Evolutionary conservation across 257 asterid genomes (phyloP).

Genomic region (Solanum tacnaense): DNA sequence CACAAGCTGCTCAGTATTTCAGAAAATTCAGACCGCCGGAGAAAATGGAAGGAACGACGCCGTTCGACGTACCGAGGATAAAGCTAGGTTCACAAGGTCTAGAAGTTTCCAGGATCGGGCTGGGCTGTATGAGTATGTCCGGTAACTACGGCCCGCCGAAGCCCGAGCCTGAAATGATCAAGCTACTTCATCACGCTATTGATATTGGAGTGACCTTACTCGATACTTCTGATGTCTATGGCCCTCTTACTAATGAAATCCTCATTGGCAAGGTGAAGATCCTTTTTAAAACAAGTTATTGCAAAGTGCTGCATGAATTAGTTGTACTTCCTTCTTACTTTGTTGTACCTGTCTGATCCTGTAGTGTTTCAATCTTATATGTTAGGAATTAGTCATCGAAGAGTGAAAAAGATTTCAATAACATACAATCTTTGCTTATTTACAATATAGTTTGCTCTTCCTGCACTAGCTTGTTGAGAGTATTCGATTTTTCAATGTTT

Average conservation of each 20-base stretch:
- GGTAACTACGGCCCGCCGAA: conserved; percentile 17
- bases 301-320: background rate
- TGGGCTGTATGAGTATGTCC: conserved; percentile 35
- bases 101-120: conserved; percentile 20
- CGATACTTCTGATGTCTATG: conserved; percentile 23
- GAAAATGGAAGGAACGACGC: background rate
- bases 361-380: background rate
- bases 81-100: conserved; percentile 23
- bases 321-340: background rate
- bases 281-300: background rate
- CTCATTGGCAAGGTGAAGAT: conserved; percentile 20
- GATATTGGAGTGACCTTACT: conserved; percentile 15
- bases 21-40: background rate
- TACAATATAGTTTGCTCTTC: too few species aligned
- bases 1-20: background rate
- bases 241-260: conserved; percentile 9
- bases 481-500: background rate
- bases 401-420: too few species aligned
- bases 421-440: too few species aligned
- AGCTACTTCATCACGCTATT: conserved; percentile 22
- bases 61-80: background rate
- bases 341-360: background rate
- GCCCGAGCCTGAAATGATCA: conserved; percentile 27
- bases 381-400: too few species aligned
- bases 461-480: too few species aligned